Base-by-base conservation (phyloP, 1,284 basidiomycete genomes). In the Pseudozyma pruni region DNA sequence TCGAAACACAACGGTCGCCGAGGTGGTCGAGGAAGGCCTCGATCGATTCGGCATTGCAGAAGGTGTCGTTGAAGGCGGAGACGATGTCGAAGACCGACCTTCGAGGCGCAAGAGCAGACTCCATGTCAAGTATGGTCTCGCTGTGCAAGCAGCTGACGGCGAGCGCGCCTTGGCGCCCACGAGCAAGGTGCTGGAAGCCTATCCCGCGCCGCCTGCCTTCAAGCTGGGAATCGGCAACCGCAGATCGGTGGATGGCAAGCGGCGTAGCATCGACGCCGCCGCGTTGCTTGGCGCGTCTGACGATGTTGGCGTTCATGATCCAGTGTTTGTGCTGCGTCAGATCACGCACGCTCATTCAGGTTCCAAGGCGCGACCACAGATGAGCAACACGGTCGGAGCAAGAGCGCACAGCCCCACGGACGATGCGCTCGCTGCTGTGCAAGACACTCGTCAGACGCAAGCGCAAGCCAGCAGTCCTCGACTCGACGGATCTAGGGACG, bases 51-150 rank as follows among this genome's bases (percentile, higher is more conserved):
- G 94, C 0, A 94, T 98, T 46, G 84, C 88, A 31, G 95, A 97
- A 38, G 95, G 94, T 17, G 93, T 98, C 2, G 94, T 97, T 1
- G 94, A 98, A 81, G 95, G 95, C 1, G 94, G 94, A 1, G 95
- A 98, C 82, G 94, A 97, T 76, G 88, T 98, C 1, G 95, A 98
- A 83, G 93, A 95, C 79, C 93, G 94, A 81, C 84, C 89, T 38
- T 87, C 88, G 13, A 92, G 93, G 83, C 86, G 93, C 53, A 86
- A 90, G 61, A 94, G 92, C 82, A 86, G 87, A 17, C 84, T 87
- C 3, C 87, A 91, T 43, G 90, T 95, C 38, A 87, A 92, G 44
- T 98, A 97, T 82, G 88, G 88, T 16, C 84, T 98, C 45, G 86
- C 87, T 14, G 72, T 72, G 6, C 59, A 63, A 39, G 52, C 54